These are phyloP conservation scores for Moesziomyces sp. DNA, from an alignment of 1,284 basidiomycete species.

Conservation along the genomic window DNA sequence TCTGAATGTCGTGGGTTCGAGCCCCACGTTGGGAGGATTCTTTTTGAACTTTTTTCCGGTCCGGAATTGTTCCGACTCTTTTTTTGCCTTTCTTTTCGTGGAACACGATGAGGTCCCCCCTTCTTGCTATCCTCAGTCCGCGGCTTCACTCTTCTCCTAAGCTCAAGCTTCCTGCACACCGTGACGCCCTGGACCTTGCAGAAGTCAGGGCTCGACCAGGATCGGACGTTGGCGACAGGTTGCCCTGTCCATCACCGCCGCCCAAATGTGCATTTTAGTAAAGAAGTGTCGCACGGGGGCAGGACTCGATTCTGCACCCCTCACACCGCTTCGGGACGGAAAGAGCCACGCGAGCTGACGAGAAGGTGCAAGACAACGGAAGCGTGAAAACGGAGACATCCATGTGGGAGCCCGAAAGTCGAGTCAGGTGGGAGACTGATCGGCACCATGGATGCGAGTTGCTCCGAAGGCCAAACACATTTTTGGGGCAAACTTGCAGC, in stretches of 20 bases:
- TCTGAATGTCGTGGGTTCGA: constrained; percentile 67
- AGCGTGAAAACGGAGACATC: neutral
- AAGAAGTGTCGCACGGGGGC: no score
- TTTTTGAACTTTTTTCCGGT: constrained; percentile 17
- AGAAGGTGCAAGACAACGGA: neutral
- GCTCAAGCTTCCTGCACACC: neutral
- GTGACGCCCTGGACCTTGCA: no score
- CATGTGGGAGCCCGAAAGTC: neutral
- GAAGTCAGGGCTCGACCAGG: no score
- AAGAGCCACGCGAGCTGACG: neutral
- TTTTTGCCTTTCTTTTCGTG: neutral
- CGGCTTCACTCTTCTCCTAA: neutral
- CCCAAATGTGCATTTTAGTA: no score
- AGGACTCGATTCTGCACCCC: no score
- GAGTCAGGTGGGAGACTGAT: neutral
- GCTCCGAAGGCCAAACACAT: neutral
- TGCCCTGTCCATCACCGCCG: no score
- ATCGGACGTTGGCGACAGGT: no score
- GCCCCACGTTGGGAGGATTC: constrained; percentile 65
- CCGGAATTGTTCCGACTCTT: neutral
- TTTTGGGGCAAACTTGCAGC: neutral
- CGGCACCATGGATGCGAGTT: constrained; percentile 1
- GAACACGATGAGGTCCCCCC: neutral
- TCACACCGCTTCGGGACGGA: neutral
- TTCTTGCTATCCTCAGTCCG: neutral